Conservation (phyloP, 2,329 filamentous ascomycete species). For the Xylariales sp. region DNA sequence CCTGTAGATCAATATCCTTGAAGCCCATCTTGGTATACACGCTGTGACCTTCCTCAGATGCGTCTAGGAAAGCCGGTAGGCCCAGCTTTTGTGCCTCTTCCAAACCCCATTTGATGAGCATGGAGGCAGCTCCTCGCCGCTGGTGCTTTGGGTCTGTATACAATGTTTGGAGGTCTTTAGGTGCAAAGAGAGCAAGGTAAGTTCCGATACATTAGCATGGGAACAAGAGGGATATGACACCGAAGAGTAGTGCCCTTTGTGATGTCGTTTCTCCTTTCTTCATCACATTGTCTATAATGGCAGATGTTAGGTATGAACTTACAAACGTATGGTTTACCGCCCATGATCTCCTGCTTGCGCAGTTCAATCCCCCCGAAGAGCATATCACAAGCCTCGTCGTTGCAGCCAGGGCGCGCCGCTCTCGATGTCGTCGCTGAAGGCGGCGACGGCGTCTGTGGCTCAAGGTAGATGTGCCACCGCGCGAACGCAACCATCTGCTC, state of each 20-base stretch:
- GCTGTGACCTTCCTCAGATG: constrained; percentile 26
- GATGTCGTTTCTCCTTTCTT: too few relatives aligned
- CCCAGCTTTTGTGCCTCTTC: constrained; percentile 29
- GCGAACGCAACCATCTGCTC: constrained; percentile 26
- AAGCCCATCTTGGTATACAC: constrained; percentile 36
- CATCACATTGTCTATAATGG: too few relatives aligned
- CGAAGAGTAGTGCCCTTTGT: too few relatives aligned
- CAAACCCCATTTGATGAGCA: constrained; percentile 32
- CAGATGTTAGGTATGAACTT: too few relatives aligned
- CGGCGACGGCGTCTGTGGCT: constrained; percentile 13
- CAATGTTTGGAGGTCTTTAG: constrained; percentile 32
- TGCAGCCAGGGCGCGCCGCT: constrained; percentile 19
- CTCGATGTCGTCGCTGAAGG: constrained; percentile 13
- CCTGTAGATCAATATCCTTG: constrained; percentile 27
- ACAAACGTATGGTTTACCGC: constrained; percentile 21
- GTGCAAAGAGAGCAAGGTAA: too few relatives aligned
- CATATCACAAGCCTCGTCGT: constrained; percentile 25
- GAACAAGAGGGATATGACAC: too few relatives aligned
- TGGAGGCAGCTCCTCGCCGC: constrained; percentile 31
- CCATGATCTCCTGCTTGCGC: constrained; percentile 14
- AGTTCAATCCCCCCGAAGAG: constrained; percentile 20
- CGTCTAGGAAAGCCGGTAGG: constrained; percentile 31
- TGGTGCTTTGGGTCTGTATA: constrained; percentile 37
- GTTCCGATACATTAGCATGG: too few relatives aligned
- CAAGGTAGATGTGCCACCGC: constrained; percentile 22